These are phyloP conservation scores for Lichtheimia ornata DNA, from an alignment of 371 early-diverging fungal genomes.

Conservation along the genomic window DNA sequence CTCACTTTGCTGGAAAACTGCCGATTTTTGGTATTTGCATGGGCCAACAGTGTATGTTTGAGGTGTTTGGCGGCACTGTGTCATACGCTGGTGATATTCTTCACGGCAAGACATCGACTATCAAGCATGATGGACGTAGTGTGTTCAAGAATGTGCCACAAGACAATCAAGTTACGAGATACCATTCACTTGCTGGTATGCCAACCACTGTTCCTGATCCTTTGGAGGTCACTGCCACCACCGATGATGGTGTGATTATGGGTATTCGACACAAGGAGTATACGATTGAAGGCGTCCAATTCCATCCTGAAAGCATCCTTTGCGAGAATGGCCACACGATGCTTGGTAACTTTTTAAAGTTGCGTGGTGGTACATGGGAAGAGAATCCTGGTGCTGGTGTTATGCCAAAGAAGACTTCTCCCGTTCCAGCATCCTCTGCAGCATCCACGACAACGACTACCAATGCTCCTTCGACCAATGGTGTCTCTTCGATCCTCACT, in stretches of 20 bases:
- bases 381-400: slow-evolving; percentile 63
- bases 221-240: slow-evolving; percentile 85
- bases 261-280: slow-evolving; percentile 89
- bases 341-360: slow-evolving; percentile 85
- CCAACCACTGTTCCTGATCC: slow-evolving; percentile 79
- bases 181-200: slow-evolving; percentile 94
- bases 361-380: slow-evolving; percentile 88
- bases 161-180: slow-evolving; percentile 85
- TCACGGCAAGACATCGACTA: slow-evolving; percentile 90
- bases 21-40: slow-evolving; percentile 97
- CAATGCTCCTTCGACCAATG: slow-evolving; percentile 5
- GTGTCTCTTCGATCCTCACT: slow-evolving; percentile 51
- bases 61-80: slow-evolving; percentile 91
- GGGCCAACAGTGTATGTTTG: slow-evolving; percentile 96
- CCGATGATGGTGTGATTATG: slow-evolving; percentile 88
- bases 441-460: slow-evolving; percentile 13
- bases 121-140: slow-evolving; percentile 90
- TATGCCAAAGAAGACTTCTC: slow-evolving; percentile 26
- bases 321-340: slow-evolving; percentile 87
- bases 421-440: not conserved
- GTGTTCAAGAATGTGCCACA: slow-evolving; percentile 84
- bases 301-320: slow-evolving; percentile 95
- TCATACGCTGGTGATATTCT: slow-evolving; percentile 89
- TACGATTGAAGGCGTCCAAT: slow-evolving; percentile 95
- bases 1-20: slow-evolving; percentile 87